These are phyloP conservation scores for Escallonia herrerae DNA, from an alignment of 129 eudicot genomes.

Conservation along the genomic window DNA sequence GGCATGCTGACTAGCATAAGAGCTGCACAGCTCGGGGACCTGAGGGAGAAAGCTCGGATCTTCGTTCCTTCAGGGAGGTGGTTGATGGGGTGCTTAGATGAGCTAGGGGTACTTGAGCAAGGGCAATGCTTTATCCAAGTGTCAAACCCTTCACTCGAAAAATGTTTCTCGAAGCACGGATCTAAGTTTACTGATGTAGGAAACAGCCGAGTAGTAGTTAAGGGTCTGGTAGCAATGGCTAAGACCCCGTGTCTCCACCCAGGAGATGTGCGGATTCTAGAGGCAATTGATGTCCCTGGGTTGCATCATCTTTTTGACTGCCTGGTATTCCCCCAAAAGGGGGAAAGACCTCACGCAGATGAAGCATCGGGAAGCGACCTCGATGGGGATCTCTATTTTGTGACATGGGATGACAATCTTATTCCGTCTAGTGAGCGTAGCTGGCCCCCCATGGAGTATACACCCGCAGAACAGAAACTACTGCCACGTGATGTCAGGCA, in stretches of 20 bases:
- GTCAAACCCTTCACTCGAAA: constrained; percentile 32
- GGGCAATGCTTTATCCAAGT: constrained; percentile 52
- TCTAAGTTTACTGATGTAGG: constrained; percentile 24
- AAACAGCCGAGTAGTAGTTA: constrained; percentile 23
- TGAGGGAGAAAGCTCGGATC: constrained; percentile 40
- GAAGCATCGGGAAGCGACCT: constrained; percentile 58
- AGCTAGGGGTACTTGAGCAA: constrained; percentile 30
- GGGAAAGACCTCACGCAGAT: constrained; percentile 46
- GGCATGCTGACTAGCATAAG: constrained; percentile 45
- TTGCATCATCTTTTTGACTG: constrained; percentile 46
- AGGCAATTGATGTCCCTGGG: constrained; percentile 42
- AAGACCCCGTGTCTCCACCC: constrained; percentile 61
- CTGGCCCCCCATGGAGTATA: constrained; percentile 45
- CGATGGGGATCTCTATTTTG: constrained; percentile 52
- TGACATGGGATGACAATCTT: constrained; percentile 47
- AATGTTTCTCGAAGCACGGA: constrained; percentile 39
- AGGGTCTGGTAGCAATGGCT: constrained; percentile 38
- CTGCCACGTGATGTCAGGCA: constrained; percentile 37
- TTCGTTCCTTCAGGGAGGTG: constrained; percentile 48
- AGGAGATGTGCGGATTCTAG: constrained; percentile 42
- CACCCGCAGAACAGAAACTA: constrained; percentile 24
- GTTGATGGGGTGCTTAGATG: constrained; percentile 57
- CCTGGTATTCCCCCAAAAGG: constrained; percentile 52
- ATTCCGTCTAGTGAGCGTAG: constrained; percentile 43
- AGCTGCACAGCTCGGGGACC: constrained; percentile 43